phyloP scores from a whole-genome alignment of 306 rosid genomes.

The Citrullus amarus region DNA sequence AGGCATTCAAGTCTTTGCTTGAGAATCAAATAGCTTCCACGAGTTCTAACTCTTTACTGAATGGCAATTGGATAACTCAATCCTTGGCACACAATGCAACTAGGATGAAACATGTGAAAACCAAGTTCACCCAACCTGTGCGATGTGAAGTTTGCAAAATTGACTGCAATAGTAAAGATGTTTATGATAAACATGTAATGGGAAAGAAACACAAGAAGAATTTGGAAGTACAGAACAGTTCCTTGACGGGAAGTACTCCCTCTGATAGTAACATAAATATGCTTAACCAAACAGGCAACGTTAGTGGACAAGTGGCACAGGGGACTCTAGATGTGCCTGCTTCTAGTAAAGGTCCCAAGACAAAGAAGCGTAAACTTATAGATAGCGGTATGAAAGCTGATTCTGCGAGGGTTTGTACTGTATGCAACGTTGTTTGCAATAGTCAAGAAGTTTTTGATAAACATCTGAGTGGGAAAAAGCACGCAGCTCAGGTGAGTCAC shows the following conservation, averaged over 20 bases:
- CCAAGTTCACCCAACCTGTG: conserved; percentile 17
- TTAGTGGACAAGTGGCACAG: conserved; percentile 16
- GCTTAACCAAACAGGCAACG: conserved; percentile 13
- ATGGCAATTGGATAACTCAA: conserved; percentile 21
- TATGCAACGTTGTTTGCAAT: conserved; percentile 45
- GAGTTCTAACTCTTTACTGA: conserved; percentile 23
- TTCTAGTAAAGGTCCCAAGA: conserved; percentile 19
- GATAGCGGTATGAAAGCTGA: conserved; percentile 22
- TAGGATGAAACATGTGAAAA: conserved; percentile 15
- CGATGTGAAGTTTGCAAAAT: conserved; percentile 36
- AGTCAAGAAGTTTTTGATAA: conserved; percentile 39
- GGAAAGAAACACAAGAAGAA: conserved; percentile 41
- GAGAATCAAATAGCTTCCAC: conserved; percentile 26
- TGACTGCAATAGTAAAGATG: conserved; percentile 31
- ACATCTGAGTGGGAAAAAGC: conserved; percentile 54
- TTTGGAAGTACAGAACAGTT: conserved; percentile 22
- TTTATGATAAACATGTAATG: conserved; percentile 29
- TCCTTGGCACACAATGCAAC: conserved; percentile 5
- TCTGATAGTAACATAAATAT: conserved; percentile 9
- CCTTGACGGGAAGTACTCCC: conserved; percentile 9
- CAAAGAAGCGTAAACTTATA: conserved; percentile 31
- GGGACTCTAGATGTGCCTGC: conserved; percentile 16
- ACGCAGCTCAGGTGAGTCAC: conserved; percentile 44
- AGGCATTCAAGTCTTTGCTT: conserved; percentile 28
- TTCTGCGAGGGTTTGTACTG: conserved; percentile 31